Evolutionary conservation across 2,329 filamentous ascomycete species (phyloP).

Genomic region (Pseudogymnoascus sp.): DNA sequence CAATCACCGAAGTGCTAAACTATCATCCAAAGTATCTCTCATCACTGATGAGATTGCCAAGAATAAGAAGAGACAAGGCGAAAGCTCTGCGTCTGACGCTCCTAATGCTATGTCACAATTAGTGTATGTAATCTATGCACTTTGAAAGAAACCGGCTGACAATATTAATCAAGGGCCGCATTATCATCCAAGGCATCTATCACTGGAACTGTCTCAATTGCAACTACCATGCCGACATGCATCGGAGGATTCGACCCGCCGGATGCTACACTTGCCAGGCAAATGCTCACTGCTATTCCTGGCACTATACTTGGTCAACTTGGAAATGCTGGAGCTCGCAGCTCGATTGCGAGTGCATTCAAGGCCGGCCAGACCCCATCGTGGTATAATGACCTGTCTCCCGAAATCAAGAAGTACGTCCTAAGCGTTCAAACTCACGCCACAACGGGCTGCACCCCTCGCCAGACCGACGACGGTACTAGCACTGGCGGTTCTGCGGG

Average conservation of each 20-base stretch:
- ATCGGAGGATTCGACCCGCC: neutral
- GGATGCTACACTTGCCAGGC: neutral
- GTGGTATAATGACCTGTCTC: neutral
- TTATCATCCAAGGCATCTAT: neutral
- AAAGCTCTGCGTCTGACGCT: neutral
- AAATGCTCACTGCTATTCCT: neutral
- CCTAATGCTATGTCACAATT: neutral
- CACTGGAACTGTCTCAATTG: neutral
- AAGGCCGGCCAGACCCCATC: neutral
- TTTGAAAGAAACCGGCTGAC: neutral
- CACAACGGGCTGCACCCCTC: neutral
- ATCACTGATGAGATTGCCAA: neutral
- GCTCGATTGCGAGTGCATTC: neutral
- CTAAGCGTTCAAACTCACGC: neutral
- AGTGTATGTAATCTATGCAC: neutral
- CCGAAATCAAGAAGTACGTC: neutral
- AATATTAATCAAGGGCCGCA: neutral
- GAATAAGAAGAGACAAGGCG: neutral
- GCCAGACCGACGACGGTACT: neutral
- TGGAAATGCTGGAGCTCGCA: neutral
- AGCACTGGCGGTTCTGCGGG: neutral
- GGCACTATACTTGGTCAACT: neutral
- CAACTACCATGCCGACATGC: neutral
- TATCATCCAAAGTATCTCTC: neutral
- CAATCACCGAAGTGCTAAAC: neutral